A percentile compares a stretch with the other conserved stretches of the same genome.
Conservation (phyloP, 2,329 filamentous ascomycete species). For the Claviceps humidiphila region DNA sequence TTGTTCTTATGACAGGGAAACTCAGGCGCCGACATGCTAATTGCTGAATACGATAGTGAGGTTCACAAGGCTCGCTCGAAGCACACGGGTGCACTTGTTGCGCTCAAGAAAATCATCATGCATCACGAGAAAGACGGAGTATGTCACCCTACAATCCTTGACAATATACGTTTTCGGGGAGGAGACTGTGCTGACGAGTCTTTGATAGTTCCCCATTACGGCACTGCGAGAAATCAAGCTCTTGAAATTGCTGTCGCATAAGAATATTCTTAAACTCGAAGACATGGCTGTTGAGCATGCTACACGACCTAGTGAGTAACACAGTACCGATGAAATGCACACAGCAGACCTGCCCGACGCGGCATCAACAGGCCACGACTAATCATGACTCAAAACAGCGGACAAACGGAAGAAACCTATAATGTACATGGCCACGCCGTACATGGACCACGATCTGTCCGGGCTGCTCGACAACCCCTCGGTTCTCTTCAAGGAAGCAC, state of each 20-base stretch:
- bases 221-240: constrained; percentile 95
- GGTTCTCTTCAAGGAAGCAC: constrained; percentile 72
- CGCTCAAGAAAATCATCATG: constrained; percentile 97
- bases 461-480: constrained; percentile 90
- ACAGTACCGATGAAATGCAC: too few relatives aligned
- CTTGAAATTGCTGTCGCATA: constrained; percentile 84
- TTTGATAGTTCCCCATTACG: constrained; percentile 76
- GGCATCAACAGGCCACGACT: background rate
- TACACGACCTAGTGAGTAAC: constrained; percentile 41
- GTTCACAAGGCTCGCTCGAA: constrained; percentile 79
- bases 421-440: constrained; percentile 98
- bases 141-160: constrained; percentile 18
- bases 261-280: constrained; percentile 73
- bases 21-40: background rate
- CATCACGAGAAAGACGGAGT: constrained; percentile 97
- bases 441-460: constrained; percentile 98
- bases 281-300: constrained; percentile 91
- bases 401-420: constrained; percentile 72
- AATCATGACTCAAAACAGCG: constrained; percentile 25
- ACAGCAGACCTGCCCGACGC: too few relatives aligned
- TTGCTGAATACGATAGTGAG: constrained; percentile 39
- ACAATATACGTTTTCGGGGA: background rate
- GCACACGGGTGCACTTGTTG: constrained; percentile 62
- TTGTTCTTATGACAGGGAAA: background rate
- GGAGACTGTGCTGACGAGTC: background rate